A percentile compares a stretch with the other conserved stretches of the same genome.
Conservation (phyloP, 2,329 filamentous ascomycete genomes). For the Aaosphaeria arxii region DNA sequence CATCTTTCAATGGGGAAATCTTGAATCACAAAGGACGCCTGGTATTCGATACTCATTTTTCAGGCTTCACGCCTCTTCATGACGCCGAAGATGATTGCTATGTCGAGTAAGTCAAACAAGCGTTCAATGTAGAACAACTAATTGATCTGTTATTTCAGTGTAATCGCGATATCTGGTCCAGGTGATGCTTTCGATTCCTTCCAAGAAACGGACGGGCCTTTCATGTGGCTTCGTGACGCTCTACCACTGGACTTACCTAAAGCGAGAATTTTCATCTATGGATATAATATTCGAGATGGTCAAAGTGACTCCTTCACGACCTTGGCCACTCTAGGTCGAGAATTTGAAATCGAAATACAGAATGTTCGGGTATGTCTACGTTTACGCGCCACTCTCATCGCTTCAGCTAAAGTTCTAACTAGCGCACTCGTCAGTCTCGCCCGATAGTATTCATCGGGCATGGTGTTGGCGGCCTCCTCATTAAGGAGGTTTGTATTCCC, state of each 20-base stretch:
- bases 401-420: neutral
- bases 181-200: slow-evolving; percentile 30
- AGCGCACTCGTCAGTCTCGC: neutral
- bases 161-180: slow-evolving; percentile 13
- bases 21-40: neutral
- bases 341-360: neutral
- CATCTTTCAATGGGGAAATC: neutral
- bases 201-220: slow-evolving; percentile 15
- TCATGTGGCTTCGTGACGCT: slow-evolving; percentile 30
- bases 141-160: slow-evolving; percentile 1
- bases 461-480: neutral
- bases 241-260: slow-evolving; percentile 16
- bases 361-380: neutral
- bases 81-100: neutral
- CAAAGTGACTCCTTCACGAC: neutral
- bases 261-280: slow-evolving; percentile 23
- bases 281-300: slow-evolving; percentile 11
- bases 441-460: neutral
- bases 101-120: neutral
- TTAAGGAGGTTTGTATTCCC: neutral
- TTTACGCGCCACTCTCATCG: neutral
- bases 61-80: slow-evolving; percentile 3
- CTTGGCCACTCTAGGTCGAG: neutral
- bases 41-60: slow-evolving; percentile 5
- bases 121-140: neutral